Evolutionary conservation across 2,329 filamentous ascomycete species (phyloP).

Genomic region (Claviceps spartinae): DNA sequence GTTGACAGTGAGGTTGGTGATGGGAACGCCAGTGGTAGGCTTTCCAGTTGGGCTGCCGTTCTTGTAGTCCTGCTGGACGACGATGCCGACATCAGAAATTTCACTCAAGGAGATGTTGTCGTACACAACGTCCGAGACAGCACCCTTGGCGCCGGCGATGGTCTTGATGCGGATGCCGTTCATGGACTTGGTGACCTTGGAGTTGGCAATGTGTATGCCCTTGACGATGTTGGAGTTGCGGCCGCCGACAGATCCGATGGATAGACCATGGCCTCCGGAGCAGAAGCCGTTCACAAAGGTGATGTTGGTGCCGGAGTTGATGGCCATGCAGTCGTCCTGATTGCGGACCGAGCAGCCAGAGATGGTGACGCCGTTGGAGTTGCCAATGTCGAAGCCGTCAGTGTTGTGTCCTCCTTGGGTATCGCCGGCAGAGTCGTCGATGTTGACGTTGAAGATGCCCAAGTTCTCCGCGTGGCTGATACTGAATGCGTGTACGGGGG

Average conservation of each 20-base stretch:
- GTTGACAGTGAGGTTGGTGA: slow-evolving; percentile 32
- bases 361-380: background rate
- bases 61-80: slow-evolving; percentile 32
- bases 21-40: slow-evolving; percentile 35
- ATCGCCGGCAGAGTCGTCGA: slow-evolving; percentile 1
- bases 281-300: background rate
- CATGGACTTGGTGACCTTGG: background rate
- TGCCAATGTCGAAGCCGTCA: background rate
- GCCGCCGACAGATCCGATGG: slow-evolving; percentile 2
- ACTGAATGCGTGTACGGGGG: background rate
- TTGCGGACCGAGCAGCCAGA: background rate
- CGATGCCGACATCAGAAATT: slow-evolving; percentile 26
- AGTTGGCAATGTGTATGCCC: background rate
- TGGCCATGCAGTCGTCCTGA: slow-evolving; percentile 2
- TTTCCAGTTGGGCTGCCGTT: slow-evolving; percentile 32
- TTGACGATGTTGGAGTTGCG: background rate
- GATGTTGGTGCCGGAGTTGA: slow-evolving; percentile 2
- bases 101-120: slow-evolving; percentile 9
- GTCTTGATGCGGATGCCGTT: slow-evolving; percentile 2
- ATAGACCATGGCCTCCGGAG: background rate
- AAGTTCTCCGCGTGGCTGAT: background rate
- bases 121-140: background rate
- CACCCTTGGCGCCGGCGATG: background rate
- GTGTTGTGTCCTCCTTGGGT: background rate
- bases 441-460: background rate